Evolutionary conservation across 805 yeast genomes (phyloP), one percentile per base, ranked within the genome.

Genomic region (Pichia eremophila): DNA sequence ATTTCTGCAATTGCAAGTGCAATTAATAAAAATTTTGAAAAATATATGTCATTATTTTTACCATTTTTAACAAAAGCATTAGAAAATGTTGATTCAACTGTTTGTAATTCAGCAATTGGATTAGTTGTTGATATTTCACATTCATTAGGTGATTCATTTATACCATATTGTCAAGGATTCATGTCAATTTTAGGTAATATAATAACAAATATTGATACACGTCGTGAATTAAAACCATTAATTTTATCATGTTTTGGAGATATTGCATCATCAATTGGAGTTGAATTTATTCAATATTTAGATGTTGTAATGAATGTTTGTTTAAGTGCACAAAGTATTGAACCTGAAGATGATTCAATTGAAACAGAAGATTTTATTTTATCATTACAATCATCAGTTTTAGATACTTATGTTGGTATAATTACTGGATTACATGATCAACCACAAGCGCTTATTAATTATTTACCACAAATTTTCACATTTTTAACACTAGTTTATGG

Each of bases 161-260:
- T 76, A 49, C 87, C 84, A 46, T 91, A 86, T 63, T 79, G 85
- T 53, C 81, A 80, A 50, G 84, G 83, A 4, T 76, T 91, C 60
- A 89, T 93, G 95, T 77, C 78, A 45, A 83, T 84, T 43, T 74
- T 93, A 61, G 91, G 95, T 46, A 73, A 75, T 43, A 79, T 80
- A 59, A 73, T 93, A 52, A 79, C 83, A 49, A 77, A 77, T 57
- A 73, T 75, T 39, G 77, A 75, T 48, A 81, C 87, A 18, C 83
- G 83, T 61, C 78, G 86, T 50, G 96, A 88, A 53, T 73, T 91
- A 55, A 82, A 86, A 64, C 96, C 97, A 17, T 75, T 87, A 22
- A 87, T 91, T 29, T 70, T 93, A 55, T 86, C 97, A 12, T 88
- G 95, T 59, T 87, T 93, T 64, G 99, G 99, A 54, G 99, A 93